phyloP scores from a whole-genome alignment of 202 grass and related monocot genomes.

The Panicum virgatum region DNA sequence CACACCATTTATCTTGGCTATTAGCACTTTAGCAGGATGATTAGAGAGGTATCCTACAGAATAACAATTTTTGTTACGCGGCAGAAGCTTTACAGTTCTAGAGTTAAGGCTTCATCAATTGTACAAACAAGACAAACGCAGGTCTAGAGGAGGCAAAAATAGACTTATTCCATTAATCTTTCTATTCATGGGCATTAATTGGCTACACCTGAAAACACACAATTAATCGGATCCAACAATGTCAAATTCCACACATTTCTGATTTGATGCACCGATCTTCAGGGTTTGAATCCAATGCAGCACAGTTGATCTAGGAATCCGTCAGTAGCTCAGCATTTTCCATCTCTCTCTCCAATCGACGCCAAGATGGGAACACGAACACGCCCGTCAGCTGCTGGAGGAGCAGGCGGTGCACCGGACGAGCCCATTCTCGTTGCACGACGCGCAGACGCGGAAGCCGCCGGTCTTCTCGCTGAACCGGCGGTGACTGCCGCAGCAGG shows the following conservation, averaged over 20 bases:
- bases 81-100: no score
- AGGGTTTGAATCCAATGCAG: slow-evolving; percentile 25
- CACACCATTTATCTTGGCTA: no score
- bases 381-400: slow-evolving; percentile 46
- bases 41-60: no score
- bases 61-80: no score
- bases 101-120: no score
- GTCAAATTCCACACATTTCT: background rate
- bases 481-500: slow-evolving; percentile 75
- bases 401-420: slow-evolving; percentile 58
- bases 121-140: background rate
- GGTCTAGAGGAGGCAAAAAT: background rate
- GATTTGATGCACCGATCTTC: slow-evolving; percentile 22
- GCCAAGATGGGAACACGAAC: background rate
- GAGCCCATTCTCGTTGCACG: slow-evolving; percentile 96
- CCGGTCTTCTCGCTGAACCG: slow-evolving; percentile 80
- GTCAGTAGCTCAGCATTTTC: background rate
- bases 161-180: slow-evolving; percentile 23
- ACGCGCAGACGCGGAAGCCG: slow-evolving; percentile 74
- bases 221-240: slow-evolving; percentile 8
- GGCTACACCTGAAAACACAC: slow-evolving; percentile 15
- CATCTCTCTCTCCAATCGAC: background rate
- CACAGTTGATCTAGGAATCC: slow-evolving; percentile 19
- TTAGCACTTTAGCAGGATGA: no score
- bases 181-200: slow-evolving; percentile 31